These are phyloP conservation scores for Chrysosporium queenslandicum DNA, from an alignment of 2,329 filamentous ascomycete genomes.

Conservation along the genomic window DNA sequence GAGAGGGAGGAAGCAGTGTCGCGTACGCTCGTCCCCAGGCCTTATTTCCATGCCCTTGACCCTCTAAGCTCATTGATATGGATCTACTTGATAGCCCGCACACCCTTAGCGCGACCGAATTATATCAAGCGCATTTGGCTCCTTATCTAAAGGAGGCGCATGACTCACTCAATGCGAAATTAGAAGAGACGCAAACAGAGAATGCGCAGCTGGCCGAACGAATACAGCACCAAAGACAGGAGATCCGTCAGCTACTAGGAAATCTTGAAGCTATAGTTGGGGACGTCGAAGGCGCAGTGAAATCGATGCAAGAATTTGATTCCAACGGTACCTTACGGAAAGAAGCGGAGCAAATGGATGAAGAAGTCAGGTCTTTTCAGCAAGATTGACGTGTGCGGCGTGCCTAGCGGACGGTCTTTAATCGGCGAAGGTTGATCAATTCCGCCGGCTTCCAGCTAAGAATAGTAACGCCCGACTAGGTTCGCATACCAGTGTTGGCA, in stretches of 20 bases:
- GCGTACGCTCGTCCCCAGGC: slow-evolving; percentile 36
- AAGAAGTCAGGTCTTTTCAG: slow-evolving; percentile 29
- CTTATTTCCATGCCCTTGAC: slow-evolving; percentile 5
- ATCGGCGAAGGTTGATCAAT: too few species aligned
- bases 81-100: slow-evolving; percentile 41
- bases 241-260: slow-evolving; percentile 47
- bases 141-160: slow-evolving; percentile 46
- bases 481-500: too few species aligned
- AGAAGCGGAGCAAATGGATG: slow-evolving; percentile 37
- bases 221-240: slow-evolving; percentile 45
- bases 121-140: slow-evolving; percentile 50
- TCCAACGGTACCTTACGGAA: slow-evolving; percentile 31
- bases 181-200: slow-evolving; percentile 42
- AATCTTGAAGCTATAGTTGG: slow-evolving; percentile 47
- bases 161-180: slow-evolving; percentile 40
- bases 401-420: too few species aligned
- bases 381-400: slow-evolving; percentile 24
- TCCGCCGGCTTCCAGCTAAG: too few species aligned
- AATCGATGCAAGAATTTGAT: slow-evolving; percentile 34
- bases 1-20: slow-evolving; percentile 31
- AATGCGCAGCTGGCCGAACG: slow-evolving; percentile 46
- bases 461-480: too few species aligned
- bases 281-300: slow-evolving; percentile 46
- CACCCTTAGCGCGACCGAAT: slow-evolving; percentile 46
- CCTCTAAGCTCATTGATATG: neutral